Conservation (phyloP, 192 early-diverging fungal species). For the Coemansia aciculifera region DNA sequence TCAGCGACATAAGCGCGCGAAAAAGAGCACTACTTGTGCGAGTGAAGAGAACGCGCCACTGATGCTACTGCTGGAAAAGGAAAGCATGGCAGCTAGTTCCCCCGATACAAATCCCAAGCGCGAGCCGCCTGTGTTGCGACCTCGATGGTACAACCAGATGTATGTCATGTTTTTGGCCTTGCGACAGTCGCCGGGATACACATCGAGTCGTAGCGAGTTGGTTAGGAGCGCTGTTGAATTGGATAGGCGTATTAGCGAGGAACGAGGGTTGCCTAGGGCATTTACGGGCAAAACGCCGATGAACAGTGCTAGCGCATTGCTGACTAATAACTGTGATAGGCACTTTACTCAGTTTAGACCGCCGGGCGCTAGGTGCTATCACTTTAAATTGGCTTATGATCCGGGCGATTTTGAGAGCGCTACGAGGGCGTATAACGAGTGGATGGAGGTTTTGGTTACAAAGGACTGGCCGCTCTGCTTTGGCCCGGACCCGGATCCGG, state of each 20-base stretch:
- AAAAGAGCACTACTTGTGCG: slow-evolving; percentile 3
- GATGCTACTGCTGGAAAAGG: neutral
- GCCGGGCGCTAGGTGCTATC: slow-evolving; percentile 62
- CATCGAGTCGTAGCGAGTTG: slow-evolving; percentile 69
- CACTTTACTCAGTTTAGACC: slow-evolving; percentile 75
- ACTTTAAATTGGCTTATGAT: slow-evolving; percentile 79
- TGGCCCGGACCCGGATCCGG: slow-evolving; percentile 44
- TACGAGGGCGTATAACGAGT: slow-evolving; percentile 64
- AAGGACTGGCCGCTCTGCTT: slow-evolving; percentile 89
- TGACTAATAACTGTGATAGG: slow-evolving; percentile 76
- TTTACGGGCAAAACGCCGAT: slow-evolving; percentile 87
- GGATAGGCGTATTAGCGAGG: slow-evolving; percentile 73
- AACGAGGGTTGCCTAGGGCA: slow-evolving; percentile 72
- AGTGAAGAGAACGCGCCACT: slow-evolving; percentile 5
- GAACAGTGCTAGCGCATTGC: slow-evolving; percentile 73
- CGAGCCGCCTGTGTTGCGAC: slow-evolving; percentile 32
- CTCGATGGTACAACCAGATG: slow-evolving; percentile 90
- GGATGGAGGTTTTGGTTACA: slow-evolving; percentile 68
- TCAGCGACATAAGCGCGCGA: slow-evolving; percentile 21
- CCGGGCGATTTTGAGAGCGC: slow-evolving; percentile 80
- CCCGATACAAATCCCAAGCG: neutral
- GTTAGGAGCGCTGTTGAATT: slow-evolving; percentile 74
- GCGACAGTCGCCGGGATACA: slow-evolving; percentile 65
- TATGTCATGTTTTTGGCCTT: slow-evolving; percentile 84
- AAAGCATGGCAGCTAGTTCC: neutral